These are phyloP conservation scores for Deuterostichococcus epilithicus DNA, from an alignment of 139 green algal species.

Conservation along the genomic window DNA sequence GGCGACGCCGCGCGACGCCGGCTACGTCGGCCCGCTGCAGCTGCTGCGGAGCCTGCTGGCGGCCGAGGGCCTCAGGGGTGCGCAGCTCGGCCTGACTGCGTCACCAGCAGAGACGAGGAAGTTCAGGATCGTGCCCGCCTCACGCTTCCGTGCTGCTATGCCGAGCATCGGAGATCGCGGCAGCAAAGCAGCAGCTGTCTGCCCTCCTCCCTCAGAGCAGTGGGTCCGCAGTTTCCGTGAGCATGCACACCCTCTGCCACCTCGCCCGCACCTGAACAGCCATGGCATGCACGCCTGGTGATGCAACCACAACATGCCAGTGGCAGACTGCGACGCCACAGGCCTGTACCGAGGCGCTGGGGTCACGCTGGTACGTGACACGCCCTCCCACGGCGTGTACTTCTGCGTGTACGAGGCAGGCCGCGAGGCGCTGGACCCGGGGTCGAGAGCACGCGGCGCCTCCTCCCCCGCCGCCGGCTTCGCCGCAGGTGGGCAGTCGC, in stretches of 20 bases:
- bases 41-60: constrained; percentile 41
- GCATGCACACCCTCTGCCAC: no score
- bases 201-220: no score
- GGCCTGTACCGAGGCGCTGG: constrained; percentile 54
- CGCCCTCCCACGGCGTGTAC: constrained; percentile 62
- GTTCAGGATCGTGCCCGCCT: no score
- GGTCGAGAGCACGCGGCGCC: constrained; percentile 10
- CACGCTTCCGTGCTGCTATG: no score
- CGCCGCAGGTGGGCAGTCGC: not conserved
- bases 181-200: no score
- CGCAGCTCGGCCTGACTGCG: not conserved
- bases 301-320: no score
- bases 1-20: constrained; percentile 25
- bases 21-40: constrained; percentile 45
- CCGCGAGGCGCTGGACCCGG: constrained; percentile 11
- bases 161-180: no score
- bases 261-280: no score
- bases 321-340: constrained; percentile 3
- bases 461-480: constrained; percentile 4
- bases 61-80: constrained; percentile 45
- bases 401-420: constrained; percentile 45
- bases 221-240: no score
- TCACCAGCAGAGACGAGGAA: no score
- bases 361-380: constrained; percentile 53
- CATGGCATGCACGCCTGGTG: no score